These are phyloP conservation scores for Actinomortierella ambigua DNA, from an alignment of 371 early-diverging fungal species.

Conservation along the genomic window DNA sequence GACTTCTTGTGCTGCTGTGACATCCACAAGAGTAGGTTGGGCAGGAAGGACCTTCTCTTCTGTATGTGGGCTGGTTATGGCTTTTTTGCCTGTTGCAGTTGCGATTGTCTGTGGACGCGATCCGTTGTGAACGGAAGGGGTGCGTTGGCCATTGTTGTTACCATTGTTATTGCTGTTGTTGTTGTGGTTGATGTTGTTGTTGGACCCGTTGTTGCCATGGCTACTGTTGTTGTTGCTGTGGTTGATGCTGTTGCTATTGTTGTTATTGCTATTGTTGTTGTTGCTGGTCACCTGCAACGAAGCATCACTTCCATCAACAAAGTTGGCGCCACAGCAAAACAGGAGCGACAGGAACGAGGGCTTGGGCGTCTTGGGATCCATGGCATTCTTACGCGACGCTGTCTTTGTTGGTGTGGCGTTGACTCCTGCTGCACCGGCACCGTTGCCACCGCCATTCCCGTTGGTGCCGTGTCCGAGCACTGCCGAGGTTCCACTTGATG, in stretches of 20 bases:
- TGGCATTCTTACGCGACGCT: constrained; percentile 32
- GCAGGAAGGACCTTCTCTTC: constrained; percentile 32
- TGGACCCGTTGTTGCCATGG: too few relatives aligned
- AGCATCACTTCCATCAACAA: constrained; percentile 37
- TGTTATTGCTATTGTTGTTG: too few relatives aligned
- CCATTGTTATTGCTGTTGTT: too few relatives aligned
- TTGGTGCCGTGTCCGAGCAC: constrained; percentile 10
- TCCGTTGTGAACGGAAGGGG: too few relatives aligned
- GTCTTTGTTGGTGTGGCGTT: constrained; percentile 16
- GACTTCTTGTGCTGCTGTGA: constrained; percentile 7
- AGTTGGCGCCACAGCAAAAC: constrained; percentile 47
- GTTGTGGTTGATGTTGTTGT: too few relatives aligned
- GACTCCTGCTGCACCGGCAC: not conserved
- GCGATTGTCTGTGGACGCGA: constrained; percentile 10
- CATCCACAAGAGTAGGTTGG: constrained; percentile 22
- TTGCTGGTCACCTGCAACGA: constrained; percentile 15
- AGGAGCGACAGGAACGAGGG: constrained; percentile 44
- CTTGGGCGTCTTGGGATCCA: constrained; percentile 38
- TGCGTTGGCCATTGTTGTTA: too few relatives aligned
- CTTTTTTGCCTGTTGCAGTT: not conserved
- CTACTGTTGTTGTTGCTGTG: too few relatives aligned
- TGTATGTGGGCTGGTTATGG: constrained; percentile 12
- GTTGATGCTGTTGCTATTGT: too few relatives aligned
- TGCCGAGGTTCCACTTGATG: constrained; percentile 31
- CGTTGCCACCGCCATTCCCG: constrained; percentile 9